Evolutionary conservation across 2,329 filamentous ascomycete genomes (phyloP), one percentile per base, ranked within the genome.

Genomic region (Sporothrix protearum): DNA sequence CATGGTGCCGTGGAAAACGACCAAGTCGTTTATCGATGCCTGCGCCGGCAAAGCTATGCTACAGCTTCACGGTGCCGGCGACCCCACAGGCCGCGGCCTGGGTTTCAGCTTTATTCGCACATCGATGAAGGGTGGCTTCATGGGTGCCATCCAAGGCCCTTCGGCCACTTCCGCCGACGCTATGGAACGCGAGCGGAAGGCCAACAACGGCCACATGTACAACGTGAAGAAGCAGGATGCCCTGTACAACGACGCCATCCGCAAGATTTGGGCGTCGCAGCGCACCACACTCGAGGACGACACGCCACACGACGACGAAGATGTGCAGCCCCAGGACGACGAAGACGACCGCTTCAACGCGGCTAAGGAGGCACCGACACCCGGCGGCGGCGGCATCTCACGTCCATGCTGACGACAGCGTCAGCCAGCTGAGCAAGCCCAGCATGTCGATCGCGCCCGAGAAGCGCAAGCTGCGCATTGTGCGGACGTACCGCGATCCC

Each of bases 51-150:
- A 99, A 79, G 96, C 96, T 2, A 99, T 99, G 96, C 87, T 99
- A 61, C 92, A 94, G 76, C 86, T 99, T 14, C 94, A 97, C 76
- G 96, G 96, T 25, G 93, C 96, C 75, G 96, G 96, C 71, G 96
- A 99, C 78, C 96, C 96, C 3, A 97, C 95, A 0, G 94, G 94
- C 30, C 92, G 94, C 77, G 96, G 96, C 1, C 89, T 97, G 73
- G 96, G 93, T 2, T 97, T 98, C 83, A 97, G 93, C 79, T 97
- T 99, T 80, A 94, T 99, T 80, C 94, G 96, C 78, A 97, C 94
- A 0, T 97, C 93, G 0, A 99, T 99, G 96, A 99, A 99, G 81
- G 96, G 96, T 73, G 96, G 96, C 0, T 99, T 89, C 73, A 87
- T 97, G 80, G 93, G 94, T 78, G 91, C 94, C 25, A 88, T 96